Evolutionary conservation across 352 stramenopile genomes (phyloP), one percentile per base, ranked within the genome.

Genomic region (Phytophthora palmivora): DNA sequence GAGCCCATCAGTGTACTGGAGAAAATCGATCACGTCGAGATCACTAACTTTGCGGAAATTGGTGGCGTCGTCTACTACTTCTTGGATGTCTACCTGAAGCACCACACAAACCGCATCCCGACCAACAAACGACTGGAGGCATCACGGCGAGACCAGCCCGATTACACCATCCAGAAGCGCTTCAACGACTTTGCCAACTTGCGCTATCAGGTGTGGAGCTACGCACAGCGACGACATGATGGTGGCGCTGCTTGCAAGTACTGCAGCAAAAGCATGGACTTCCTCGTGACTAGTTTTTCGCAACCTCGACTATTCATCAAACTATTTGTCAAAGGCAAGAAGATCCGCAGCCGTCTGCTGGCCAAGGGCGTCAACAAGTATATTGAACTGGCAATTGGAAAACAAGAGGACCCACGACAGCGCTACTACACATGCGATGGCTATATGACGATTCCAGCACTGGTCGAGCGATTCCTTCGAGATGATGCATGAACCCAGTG

Each of bases 151-250:
- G 30, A 12, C 30, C 30, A 12, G 10, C 30, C 30, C 30, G 30
- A 34, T 12, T 34, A 34, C 30, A 28, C 24, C 24, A 28, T 28
- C 57, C 30, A 34, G 30, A 12, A 34, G 30, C 30, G 30, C 44
- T 86, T 83, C 55, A 76, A 71, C 48, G 73, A 83, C 57, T 86
- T 86, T 32, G 73, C 73, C 56, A 64, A 81, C 48, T 52, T 86
- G 44, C 76, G 76, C 42, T 72, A 83, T 48, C 71, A 74, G 45
- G 67, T 85, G 22, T 85, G 72, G 72, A 58, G 52, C 14, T 76
- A 79, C 57, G 76, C 73, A 6, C 73, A 82, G 44, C 60, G 65
- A 34, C 72, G 82, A 48, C 69, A 78, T 56, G 42, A 54, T n/a
- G 49, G 48, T 43, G 60, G 47, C 3, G 24, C 24, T 6, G 9